Base-by-base conservation (phyloP, 1,284 basidiomycete genomes). In the Wallemia ichthyophaga region DNA sequence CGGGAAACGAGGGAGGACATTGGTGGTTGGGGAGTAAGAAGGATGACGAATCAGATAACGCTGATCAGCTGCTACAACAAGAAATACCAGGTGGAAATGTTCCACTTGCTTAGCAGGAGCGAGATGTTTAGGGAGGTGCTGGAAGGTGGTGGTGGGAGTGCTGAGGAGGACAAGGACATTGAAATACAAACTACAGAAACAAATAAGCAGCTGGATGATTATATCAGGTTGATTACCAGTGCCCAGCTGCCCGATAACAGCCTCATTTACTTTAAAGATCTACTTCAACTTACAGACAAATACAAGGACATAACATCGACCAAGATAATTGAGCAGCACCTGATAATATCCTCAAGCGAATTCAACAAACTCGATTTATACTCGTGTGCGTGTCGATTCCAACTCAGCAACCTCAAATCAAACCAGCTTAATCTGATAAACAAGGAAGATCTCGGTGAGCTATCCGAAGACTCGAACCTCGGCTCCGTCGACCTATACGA, bases 251-350 rank as follows among this genome's bases (percentile, higher is more conserved):
- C n/a, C 3, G 13, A 48, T 31, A 7, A 31, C 37, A 48, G n/a
- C n/a, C 31, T 33, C 57, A 23, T 48, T 2, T 25, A 31, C 27
- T 11, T 57, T 11, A 21, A n/a, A 13, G 27, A 57, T 57, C 56
- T 57, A 26, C 19, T 32, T 56, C 7, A 57, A 27, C 21, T 53
- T 25, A 21, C 24, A 15, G 58, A 56, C 27, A 28, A 56, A 26
- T 25, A 25, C 60, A 64, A 59, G 21, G 67, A 67, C 66, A 66
- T 66, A 60, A 66, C 67, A 62, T 68, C 67, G 59, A 17, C n/a
- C 7, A 21, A 17, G 11, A 11, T 48, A 3, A 21, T 48, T 5
- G 37, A 48, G 37, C 9, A 17, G 3, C 5, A 48, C 11, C 37
- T 48, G n/a, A 3, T 48, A 5, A 17, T 48, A 11, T 5, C 7